Base-by-base conservation (phyloP, 2,329 filamentous ascomycete species). In the Phialocephala sp. region DNA sequence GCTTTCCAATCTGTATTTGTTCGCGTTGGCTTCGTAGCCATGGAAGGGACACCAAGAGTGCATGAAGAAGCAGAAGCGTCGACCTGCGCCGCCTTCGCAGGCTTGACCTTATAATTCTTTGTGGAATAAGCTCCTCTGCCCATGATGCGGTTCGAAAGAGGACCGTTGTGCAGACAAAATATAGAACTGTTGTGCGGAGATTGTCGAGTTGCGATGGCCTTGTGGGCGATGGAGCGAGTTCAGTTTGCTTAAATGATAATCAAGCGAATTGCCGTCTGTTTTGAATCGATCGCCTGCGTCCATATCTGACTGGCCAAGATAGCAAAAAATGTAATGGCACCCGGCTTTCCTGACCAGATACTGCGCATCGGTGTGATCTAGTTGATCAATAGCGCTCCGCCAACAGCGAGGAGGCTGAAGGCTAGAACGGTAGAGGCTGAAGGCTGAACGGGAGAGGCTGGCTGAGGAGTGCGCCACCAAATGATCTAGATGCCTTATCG, bases 91-190 rank as follows among this genome's bases (percentile, higher is more conserved):
- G 15, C 43, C 43, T 47, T 47, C n/a, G 43, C 43, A 47, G 43
- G 43, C 43, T 47, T 47, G 15, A 22, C 27, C 27, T 32, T 9
- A 20, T n/a, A 9, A 8, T 20, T 47, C 4, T n/a, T n/a, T 9
- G 43, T n/a, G 15, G n/a, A 8, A 22, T 47, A 47, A 47, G 43
- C 43, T 47, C 43, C 43, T 47, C 43, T 47, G 5, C 43, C 43
- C 43, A 47, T 47, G 43, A 47, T 47, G 43, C 15, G 9, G 18
- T n/a, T 47, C 43, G n/a, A 47, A 45, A 47, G n/a, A 47, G n/a
- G 18, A n/a, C 20, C 43, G 43, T 47, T 47, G 43, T 22, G 20
- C 43, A 11, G n/a, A 47, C 15, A 47, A 47, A n/a, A 47, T 4
- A 47, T 47, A 18, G 15, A n/a, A 47, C 9, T 47, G 15, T 47